Conservation (phyloP, 2,329 filamentous ascomycete species). For the Fusarium chlamydosporum region DNA sequence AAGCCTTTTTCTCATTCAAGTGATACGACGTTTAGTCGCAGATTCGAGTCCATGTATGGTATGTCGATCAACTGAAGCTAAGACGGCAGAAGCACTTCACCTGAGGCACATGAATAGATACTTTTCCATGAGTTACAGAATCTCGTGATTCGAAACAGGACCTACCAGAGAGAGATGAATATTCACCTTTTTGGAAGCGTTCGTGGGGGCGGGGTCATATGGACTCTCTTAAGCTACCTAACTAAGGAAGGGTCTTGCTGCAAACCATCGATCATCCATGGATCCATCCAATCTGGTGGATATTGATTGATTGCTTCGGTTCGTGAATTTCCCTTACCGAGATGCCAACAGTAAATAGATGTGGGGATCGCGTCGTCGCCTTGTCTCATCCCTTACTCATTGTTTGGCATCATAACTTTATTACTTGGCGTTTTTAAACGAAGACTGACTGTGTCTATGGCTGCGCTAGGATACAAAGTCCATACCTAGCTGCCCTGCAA, state of each 20-base stretch:
- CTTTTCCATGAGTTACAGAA: neutral
- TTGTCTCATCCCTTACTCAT: neutral
- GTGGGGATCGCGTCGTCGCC: neutral
- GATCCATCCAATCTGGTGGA: neutral
- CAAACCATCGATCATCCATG: conserved; percentile 8
- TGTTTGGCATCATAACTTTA: conserved; percentile 3
- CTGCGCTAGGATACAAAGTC: conserved; percentile 2
- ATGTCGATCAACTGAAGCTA: neutral
- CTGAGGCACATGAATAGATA: neutral
- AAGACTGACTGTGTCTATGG: conserved; percentile 15
- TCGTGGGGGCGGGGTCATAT: conserved; percentile 15
- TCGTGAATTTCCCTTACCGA: conserved; percentile 2
- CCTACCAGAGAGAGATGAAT: neutral
- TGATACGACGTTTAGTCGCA: conserved; percentile 4
- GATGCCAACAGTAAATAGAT: neutral
- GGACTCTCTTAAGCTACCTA: conserved; percentile 1
- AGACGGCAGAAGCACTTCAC: neutral
- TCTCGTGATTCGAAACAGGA: neutral
- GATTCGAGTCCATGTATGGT: neutral
- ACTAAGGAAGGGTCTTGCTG: conserved; percentile 1
- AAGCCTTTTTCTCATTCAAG: neutral
- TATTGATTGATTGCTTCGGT: neutral
- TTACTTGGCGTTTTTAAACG: conserved; percentile 11
- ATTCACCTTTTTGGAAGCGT: conserved; percentile 7
- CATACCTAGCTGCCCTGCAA: neutral